phyloP scores from a whole-genome alignment of 306 rosid species.

The Quercus glauca region DNA sequence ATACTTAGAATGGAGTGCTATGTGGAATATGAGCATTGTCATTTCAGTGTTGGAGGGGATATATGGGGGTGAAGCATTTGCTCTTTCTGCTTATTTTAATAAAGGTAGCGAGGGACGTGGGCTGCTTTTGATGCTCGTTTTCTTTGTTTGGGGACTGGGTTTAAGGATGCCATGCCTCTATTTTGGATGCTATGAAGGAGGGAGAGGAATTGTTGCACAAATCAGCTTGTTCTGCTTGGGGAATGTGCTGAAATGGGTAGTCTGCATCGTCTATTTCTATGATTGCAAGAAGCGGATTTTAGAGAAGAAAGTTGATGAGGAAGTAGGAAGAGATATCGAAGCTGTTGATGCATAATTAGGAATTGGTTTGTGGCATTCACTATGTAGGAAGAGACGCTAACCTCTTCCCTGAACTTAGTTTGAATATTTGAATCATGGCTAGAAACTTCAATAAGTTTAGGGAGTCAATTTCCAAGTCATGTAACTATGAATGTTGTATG shows the following conservation, averaged over 20 bases:
- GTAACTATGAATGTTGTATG: too few relatives aligned
- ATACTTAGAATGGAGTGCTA: constrained; percentile 51
- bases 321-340: constrained; percentile 23
- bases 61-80: constrained; percentile 42
- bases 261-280: constrained; percentile 43
- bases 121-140: constrained; percentile 48
- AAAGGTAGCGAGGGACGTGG: constrained; percentile 43
- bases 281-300: constrained; percentile 45
- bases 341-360: constrained; percentile 8
- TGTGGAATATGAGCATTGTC: constrained; percentile 59
- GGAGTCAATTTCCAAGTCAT: too few relatives aligned
- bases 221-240: constrained; percentile 36
- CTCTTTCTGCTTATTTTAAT: constrained; percentile 36
- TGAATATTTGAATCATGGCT: too few relatives aligned
- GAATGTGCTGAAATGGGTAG: constrained; percentile 58
- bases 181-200: constrained; percentile 35
- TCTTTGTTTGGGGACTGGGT: constrained; percentile 43
- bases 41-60: constrained; percentile 49
- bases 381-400: too few relatives aligned
- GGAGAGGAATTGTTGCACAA: constrained; percentile 31
- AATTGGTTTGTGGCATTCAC: too few relatives aligned
- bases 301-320: constrained; percentile 44
- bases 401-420: not conserved
- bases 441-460: too few relatives aligned
- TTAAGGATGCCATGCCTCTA: constrained; percentile 39